phyloP scores from a whole-genome alignment of 768 basidiomycete genomes.

The Porphyrellus cyaneotinctus region DNA sequence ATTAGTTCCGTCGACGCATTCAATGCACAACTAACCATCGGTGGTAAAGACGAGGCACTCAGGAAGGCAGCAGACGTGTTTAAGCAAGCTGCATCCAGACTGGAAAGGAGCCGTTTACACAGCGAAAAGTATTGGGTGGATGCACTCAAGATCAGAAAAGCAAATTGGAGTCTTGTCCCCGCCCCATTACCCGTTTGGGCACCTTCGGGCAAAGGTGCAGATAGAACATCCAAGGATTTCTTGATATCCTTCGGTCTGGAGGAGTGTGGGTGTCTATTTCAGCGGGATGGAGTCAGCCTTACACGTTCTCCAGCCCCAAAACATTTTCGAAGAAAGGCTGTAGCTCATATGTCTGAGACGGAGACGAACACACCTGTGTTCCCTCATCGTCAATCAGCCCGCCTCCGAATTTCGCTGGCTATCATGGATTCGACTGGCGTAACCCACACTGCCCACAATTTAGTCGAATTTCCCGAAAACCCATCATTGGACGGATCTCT shows the following conservation, averaged over 20 bases:
- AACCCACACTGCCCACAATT: constrained; percentile 36
- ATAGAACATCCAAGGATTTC: constrained; percentile 79
- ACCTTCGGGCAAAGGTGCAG: constrained; percentile 69
- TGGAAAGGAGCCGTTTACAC: constrained; percentile 57
- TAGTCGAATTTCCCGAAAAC: constrained; percentile 28
- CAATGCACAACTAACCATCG: constrained; percentile 66
- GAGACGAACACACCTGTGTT: constrained; percentile 49
- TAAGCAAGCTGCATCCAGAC: constrained; percentile 61
- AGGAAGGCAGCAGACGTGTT: constrained; percentile 71
- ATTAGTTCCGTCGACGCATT: constrained; percentile 67
- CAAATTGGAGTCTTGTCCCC: constrained; percentile 78
- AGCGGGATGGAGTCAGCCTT: background rate
- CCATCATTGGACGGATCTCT: constrained; percentile 49
- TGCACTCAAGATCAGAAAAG: constrained; percentile 69
- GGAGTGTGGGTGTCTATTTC: constrained; percentile 54
- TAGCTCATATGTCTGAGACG: constrained; percentile 59
- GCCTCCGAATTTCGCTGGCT: constrained; percentile 57
- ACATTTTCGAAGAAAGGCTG: constrained; percentile 59
- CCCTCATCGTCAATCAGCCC: constrained; percentile 59
- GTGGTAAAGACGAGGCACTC: constrained; percentile 77
- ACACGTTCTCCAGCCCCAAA: constrained; percentile 49
- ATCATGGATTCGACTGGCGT: constrained; percentile 33
- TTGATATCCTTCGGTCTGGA: constrained; percentile 76
- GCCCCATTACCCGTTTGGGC: constrained; percentile 73
- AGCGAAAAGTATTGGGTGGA: constrained; percentile 80